Evolutionary conservation across 2,329 filamentous ascomycete genomes (phyloP), one percentile per base, ranked within the genome.

Genomic region (Diaporthe velutina): DNA sequence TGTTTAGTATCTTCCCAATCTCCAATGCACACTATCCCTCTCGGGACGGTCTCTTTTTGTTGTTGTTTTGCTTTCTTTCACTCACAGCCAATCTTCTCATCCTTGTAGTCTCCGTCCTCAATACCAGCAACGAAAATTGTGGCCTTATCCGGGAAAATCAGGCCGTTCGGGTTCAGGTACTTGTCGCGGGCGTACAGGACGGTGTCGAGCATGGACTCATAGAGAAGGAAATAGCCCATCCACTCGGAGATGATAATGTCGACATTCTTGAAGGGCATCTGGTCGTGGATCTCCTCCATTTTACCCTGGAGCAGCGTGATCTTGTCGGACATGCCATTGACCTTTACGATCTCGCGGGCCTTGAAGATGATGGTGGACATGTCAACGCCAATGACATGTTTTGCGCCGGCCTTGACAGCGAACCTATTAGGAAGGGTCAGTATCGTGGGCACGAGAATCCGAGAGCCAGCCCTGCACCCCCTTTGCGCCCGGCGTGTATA

Each of bases 341-440:
- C 90, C 83, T 92, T 92, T 82, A 98, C 97, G 78, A 99, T 99
- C 88, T 98, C 94, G 81, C 92, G 93, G 58, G 97, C 97, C 90
- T 99, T 99, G 87, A 98, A 95, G 86, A 99, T 98, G 85, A 99
- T 99, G 80, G 96, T 98, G 45, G 97, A 99, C 96, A 98, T 99
- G 86, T 99, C 97, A 74, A 99, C 97, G 80, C 97, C 97, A 79
- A 98, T 98, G 79, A 99, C 97, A 85, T 99, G 97, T 88, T 98
- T 98, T 75, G 97, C 97, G 82, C 97, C 97, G 76, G 97, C 96
- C 87, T 94, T 96, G 76, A 95, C 96, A 73, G 97, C 97, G 84
- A 99, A 99, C 96, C 96, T 98, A 80, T 48, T 66, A 33, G 40
- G 33, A 19, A 74, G 74, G 52, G 74, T 73, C 61, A 76, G 61